Conservation (phyloP, 345 rosid genomes). For the Populus tremula region DNA sequence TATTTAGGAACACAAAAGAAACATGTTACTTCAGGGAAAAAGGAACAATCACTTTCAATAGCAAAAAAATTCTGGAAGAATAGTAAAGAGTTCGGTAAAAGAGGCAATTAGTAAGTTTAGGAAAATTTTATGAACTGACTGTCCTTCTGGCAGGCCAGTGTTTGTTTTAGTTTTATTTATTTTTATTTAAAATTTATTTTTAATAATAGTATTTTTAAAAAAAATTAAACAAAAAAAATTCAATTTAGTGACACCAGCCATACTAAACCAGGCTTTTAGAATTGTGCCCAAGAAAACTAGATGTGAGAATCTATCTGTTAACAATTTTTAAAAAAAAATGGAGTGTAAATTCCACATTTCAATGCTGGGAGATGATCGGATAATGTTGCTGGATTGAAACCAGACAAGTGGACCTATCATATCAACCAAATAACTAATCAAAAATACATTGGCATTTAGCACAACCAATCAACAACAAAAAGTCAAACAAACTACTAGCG, state of each 20-base stretch:
- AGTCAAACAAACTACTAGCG: background rate
- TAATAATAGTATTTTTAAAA: no score
- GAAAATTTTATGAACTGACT: background rate
- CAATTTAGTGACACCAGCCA: no score
- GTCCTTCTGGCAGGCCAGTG: no score
- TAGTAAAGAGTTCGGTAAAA: background rate
- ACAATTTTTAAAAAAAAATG: no score
- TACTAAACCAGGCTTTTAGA: no score
- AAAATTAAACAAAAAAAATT: no score
- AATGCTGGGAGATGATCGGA: background rate
- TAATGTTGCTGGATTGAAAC: background rate
- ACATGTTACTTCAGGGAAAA: background rate
- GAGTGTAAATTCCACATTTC: no score
- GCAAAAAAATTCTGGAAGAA: background rate
- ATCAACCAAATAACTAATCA: background rate
- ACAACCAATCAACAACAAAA: background rate
- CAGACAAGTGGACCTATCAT: background rate
- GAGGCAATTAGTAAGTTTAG: background rate
- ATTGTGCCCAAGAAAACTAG: background rate
- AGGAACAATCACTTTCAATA: background rate
- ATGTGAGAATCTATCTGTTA: background rate
- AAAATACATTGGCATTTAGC: no score
- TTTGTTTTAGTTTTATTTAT: no score
- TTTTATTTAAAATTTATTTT: no score
- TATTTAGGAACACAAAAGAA: background rate